A percentile compares a stretch with the other conserved stretches of the same genome.
These are phyloP conservation scores for Colletotrichum filicis DNA, from an alignment of 2,329 filamentous ascomycete species.

Conservation along the genomic window DNA sequence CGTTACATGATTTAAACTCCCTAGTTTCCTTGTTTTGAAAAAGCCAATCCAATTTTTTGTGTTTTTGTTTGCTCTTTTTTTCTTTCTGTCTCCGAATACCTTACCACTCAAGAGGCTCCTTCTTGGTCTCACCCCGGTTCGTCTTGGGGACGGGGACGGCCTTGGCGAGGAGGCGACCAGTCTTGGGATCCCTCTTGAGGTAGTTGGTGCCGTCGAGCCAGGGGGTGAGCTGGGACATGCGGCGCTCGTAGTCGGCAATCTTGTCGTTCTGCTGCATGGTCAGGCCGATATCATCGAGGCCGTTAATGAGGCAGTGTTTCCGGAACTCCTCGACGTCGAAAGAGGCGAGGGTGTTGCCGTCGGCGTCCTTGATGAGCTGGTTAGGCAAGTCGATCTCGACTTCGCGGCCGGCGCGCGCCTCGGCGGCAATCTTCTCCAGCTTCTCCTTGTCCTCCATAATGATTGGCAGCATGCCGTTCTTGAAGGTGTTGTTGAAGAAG, in stretches of 20 bases:
- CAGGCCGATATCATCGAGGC: slow-evolving; percentile 93
- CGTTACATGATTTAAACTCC: slow-evolving; percentile 31
- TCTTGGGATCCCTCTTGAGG: slow-evolving; percentile 69
- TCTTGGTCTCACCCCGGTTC: slow-evolving; percentile 85
- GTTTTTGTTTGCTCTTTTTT: not conserved
- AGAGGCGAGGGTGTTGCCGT: slow-evolving; percentile 77
- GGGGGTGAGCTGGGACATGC: slow-evolving; percentile 81
- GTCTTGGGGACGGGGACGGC: slow-evolving; percentile 83
- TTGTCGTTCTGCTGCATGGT: slow-evolving; percentile 94
- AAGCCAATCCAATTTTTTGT: slow-evolving; percentile 3
- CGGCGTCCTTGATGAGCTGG: slow-evolving; percentile 81
- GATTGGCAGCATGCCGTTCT: slow-evolving; percentile 98
- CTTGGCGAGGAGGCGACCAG: slow-evolving; percentile 67
- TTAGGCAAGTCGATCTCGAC: slow-evolving; percentile 90
- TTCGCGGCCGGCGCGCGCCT: slow-evolving; percentile 83
- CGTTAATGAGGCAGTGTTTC: slow-evolving; percentile 93
- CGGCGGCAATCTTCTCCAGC: slow-evolving; percentile 77
- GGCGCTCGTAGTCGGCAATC: slow-evolving; percentile 84
- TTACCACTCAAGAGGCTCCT: slow-evolving; percentile 91
- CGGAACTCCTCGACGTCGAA: slow-evolving; percentile 95
- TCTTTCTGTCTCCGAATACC: not conserved
- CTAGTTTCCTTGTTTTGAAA: slow-evolving; percentile 2
- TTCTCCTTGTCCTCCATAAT: slow-evolving; percentile 74
- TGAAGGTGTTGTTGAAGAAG: slow-evolving; percentile 99
- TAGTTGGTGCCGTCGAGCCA: slow-evolving; percentile 93